Conservation (phyloP, 2,329 filamentous ascomycete species). For the Aspergillus jensenii region DNA sequence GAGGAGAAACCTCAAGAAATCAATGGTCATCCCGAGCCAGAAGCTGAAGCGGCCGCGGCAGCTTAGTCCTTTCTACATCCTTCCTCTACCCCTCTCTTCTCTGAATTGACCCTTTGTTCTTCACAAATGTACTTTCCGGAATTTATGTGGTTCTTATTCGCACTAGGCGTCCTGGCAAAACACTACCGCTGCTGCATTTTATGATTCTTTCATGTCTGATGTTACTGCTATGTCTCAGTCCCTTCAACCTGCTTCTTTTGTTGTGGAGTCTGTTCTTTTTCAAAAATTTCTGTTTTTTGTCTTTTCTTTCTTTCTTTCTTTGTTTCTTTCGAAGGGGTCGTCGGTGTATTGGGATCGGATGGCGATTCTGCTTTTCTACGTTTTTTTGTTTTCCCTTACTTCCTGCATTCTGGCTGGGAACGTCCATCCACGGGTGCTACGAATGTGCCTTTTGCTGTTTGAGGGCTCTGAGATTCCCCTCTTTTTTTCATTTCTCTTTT, state of each 20-base stretch:
- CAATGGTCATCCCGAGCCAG: constrained; percentile 21
- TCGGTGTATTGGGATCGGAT: neutral
- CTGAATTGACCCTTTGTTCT: neutral
- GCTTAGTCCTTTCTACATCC: neutral
- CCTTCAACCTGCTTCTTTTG: constrained; percentile 10
- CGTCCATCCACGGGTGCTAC: neutral
- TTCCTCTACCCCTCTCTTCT: neutral
- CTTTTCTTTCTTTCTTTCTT: neutral
- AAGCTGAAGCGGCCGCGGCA: constrained; percentile 9
- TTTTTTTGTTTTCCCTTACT: constrained; percentile 11
- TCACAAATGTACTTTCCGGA: neutral
- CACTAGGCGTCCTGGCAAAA: neutral
- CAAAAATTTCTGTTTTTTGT: neutral
- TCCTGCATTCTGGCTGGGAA: constrained; percentile 4
- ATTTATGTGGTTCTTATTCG: constrained; percentile 4
- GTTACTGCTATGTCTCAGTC: constrained; percentile 11
- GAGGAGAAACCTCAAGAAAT: constrained; percentile 22
- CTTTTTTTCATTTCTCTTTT: constrained; percentile 8
- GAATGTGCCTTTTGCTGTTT: neutral
- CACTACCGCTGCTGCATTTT: constrained; percentile 13
- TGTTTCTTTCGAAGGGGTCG: neutral
- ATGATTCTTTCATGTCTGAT: constrained; percentile 19
- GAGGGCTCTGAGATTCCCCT: constrained; percentile 6
- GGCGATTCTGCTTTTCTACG: neutral
- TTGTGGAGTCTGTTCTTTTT: neutral